phyloP scores from a whole-genome alignment of 805 yeast species.

The Phaffomyces opuntiae region DNA sequence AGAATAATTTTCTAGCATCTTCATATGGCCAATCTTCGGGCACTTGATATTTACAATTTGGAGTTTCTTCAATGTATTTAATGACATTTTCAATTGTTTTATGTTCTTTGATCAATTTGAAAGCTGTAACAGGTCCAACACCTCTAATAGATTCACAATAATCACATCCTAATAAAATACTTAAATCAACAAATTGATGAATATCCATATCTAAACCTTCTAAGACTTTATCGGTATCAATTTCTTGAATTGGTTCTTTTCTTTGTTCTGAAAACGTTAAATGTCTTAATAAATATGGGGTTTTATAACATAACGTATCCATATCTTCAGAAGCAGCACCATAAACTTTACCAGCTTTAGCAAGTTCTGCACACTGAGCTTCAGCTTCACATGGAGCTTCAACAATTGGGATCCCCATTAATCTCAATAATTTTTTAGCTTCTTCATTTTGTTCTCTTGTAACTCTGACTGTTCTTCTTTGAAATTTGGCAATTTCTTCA shows the following conservation, averaged over 20 bases:
- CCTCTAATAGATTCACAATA: slow-evolving; percentile 94
- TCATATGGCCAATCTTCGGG: slow-evolving; percentile 94
- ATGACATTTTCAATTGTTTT: slow-evolving; percentile 75
- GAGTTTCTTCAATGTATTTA: slow-evolving; percentile 42
- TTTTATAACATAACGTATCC: slow-evolving; percentile 93
- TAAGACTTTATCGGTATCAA: slow-evolving; percentile 57
- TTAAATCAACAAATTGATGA: slow-evolving; percentile 77
- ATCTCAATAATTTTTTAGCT: slow-evolving; percentile 67
- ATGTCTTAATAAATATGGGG: slow-evolving; percentile 79
- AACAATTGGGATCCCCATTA: slow-evolving; percentile 95
- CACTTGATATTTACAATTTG: slow-evolving; percentile 62
- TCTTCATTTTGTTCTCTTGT: slow-evolving; percentile 90
- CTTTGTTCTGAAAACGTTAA: slow-evolving; percentile 91
- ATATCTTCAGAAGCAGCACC: slow-evolving; percentile 99
- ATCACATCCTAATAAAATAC: slow-evolving; percentile 94
- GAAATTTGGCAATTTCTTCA: slow-evolving; percentile 68
- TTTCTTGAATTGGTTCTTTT: slow-evolving; percentile 86
- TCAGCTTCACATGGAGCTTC: slow-evolving; percentile 98
- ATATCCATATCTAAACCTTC: slow-evolving; percentile 71
- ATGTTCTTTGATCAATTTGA: slow-evolving; percentile 81
- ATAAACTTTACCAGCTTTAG: slow-evolving; percentile 82
- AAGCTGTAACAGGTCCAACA: slow-evolving; percentile 93
- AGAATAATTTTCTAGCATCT: slow-evolving; percentile 79
- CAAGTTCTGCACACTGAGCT: slow-evolving; percentile 94
- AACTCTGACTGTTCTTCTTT: slow-evolving; percentile 84